Evolutionary conservation across 805 yeast genomes (phyloP).

Genomic region (Teunomyces cretensis): DNA sequence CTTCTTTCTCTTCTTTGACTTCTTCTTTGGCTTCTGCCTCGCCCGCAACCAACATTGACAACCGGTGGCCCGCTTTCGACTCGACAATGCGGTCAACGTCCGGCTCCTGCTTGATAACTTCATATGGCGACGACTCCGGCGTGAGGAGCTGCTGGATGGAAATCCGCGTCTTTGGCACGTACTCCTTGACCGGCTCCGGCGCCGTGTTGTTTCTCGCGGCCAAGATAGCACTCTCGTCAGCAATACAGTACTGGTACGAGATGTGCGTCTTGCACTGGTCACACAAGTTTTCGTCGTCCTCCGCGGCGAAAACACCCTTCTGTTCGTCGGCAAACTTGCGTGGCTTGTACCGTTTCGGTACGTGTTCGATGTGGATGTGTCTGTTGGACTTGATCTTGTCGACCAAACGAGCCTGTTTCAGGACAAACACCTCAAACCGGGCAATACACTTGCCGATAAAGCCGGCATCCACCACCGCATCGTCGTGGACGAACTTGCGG

Average conservation of each 20-base stretch:
- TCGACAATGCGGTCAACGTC: neutral
- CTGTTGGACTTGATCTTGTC: slow-evolving; percentile 16
- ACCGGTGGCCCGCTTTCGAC: slow-evolving; percentile 5
- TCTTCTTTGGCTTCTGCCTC: too few relatives aligned
- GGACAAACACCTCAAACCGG: slow-evolving; percentile 26
- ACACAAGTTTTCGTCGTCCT: slow-evolving; percentile 47
- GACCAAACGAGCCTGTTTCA: slow-evolving; percentile 19
- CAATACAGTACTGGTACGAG: slow-evolving; percentile 47
- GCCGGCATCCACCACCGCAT: slow-evolving; percentile 8
- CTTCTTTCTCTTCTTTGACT: too few relatives aligned
- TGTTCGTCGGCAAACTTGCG: slow-evolving; percentile 19
- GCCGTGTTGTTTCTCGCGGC: too few relatives aligned
- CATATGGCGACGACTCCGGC: slow-evolving; percentile 38
- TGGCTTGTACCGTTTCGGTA: slow-evolving; percentile 13
- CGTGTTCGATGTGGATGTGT: slow-evolving; percentile 10
- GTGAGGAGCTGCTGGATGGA: slow-evolving; percentile 31
- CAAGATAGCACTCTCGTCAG: slow-evolving; percentile 11
- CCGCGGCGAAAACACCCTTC: slow-evolving; percentile 13
- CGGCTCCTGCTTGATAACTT: slow-evolving; percentile 4
- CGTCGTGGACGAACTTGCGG: slow-evolving; percentile 14
- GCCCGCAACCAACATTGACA: neutral
- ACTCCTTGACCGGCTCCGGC: too few relatives aligned
- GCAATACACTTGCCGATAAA: slow-evolving; percentile 27
- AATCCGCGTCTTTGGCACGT: slow-evolving; percentile 4
- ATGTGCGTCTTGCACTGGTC: slow-evolving; percentile 49